Evolutionary conservation across 2,329 filamentous ascomycete genomes (phyloP).

Genomic region (Taxawa tesnikishii): DNA sequence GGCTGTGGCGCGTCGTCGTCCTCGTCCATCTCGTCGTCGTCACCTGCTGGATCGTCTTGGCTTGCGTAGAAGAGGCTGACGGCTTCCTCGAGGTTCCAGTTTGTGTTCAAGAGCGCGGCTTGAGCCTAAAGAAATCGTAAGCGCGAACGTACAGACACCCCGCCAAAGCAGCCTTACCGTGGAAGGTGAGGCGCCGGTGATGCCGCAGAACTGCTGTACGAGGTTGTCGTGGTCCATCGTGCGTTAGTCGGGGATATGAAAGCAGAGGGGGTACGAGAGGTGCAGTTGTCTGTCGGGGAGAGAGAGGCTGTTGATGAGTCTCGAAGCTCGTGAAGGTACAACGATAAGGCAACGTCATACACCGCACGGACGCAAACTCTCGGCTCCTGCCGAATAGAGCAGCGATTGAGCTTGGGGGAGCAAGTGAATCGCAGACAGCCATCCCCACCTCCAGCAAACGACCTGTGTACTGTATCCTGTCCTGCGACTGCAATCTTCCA

Average conservation of each 20-base stretch:
- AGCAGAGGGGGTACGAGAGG: neutral
- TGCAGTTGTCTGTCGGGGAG: neutral
- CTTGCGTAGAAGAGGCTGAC: conserved; percentile 32
- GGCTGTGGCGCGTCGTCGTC: conserved; percentile 12
- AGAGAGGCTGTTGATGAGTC: neutral
- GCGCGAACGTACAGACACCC: neutral
- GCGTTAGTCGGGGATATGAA: neutral
- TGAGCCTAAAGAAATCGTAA: conserved; percentile 24
- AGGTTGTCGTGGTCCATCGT: conserved; percentile 20
- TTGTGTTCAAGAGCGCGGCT: conserved; percentile 27
- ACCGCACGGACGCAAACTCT: neutral
- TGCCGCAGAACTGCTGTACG: conserved; percentile 22
- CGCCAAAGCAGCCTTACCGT: conserved; percentile 14
- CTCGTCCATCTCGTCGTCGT: conserved; percentile 23
- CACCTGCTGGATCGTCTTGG: conserved; percentile 14
- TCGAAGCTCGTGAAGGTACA: neutral
- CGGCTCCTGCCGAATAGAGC: neutral
- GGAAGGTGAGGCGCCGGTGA: conserved; percentile 21
- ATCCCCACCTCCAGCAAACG: too few relatives aligned
- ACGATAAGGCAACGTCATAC: neutral
- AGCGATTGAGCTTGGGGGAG: too few relatives aligned
- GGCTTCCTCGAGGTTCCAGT: conserved; percentile 34
- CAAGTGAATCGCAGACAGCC: too few relatives aligned
- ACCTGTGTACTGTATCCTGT: too few relatives aligned
- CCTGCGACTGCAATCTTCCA: too few relatives aligned